Base-by-base conservation (phyloP, 805 yeast species). In the Lipomyces orientalis region DNA sequence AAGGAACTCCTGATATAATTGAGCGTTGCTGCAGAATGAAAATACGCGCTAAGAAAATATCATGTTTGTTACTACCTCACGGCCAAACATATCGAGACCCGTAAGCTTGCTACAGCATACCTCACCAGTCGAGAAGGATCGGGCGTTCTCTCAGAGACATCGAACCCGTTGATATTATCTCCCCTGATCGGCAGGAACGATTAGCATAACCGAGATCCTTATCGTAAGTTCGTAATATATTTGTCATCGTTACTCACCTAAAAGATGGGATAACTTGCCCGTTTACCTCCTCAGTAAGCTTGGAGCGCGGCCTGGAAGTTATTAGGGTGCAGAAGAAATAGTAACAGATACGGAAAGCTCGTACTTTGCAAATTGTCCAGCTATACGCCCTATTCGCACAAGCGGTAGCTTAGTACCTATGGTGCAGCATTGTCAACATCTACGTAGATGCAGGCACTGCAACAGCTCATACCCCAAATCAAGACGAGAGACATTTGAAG, bases 21-120 rank as follows among this genome's bases (percentile, higher is more conserved):
- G 65, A 81, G 71, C 4, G 83, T 81, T 6, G 84, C 83, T 12
- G 83, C 81, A 2, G 84, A 81, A 69, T 81, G 83, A 74, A 81
- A 81, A 71, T 81, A 81, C 16, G 83, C 79, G 56, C 76, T 77
- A 16, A 1, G 29, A 25, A 25, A 25, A 16, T 3, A 46, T 2
- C 29, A 16, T 19, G 9, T 3, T 4, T n/a, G 49, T 43, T 19
- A 43, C 16, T 43, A 43, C 49, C 9, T n/a, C 6, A 43, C n/a
- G 9, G 14, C 43, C 4, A 37, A 16, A 4, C 5, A 37, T 37
- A 37, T 12, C 1, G 43, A 37, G n/a, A 16, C 31, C 16, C 34
- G 16, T 33, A 9, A 7, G 22, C 8, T 19, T 14, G n/a, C 35
- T 12, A 31, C 7, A n/a, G n/a, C 37, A 51, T 57, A 67, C 70